phyloP scores from a whole-genome alignment of 2,329 filamentous ascomycete species.

The Cladophialophora carrionii region DNA sequence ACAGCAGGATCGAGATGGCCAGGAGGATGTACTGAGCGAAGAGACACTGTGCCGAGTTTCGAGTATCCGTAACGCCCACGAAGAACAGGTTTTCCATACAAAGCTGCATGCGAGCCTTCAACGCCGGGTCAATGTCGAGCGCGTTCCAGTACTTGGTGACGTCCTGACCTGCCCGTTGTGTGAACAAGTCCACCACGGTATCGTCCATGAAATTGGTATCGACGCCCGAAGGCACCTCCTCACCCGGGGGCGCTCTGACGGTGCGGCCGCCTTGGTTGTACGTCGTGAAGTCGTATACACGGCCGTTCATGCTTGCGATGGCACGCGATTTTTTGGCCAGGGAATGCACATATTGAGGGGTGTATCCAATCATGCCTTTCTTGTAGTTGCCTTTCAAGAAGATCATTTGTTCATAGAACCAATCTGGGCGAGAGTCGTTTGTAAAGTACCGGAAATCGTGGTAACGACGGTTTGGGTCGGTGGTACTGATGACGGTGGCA shows the following conservation, averaged over 20 bases:
- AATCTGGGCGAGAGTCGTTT: constrained; percentile 81
- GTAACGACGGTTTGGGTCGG: constrained; percentile 75
- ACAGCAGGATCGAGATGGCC: constrained; percentile 78
- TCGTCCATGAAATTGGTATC: constrained; percentile 80
- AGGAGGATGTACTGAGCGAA: constrained; percentile 91
- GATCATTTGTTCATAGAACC: constrained; percentile 88
- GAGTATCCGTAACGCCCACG: constrained; percentile 85
- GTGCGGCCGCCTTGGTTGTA: constrained; percentile 77
- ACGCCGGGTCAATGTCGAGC: constrained; percentile 60
- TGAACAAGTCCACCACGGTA: constrained; percentile 75
- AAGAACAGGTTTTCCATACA: constrained; percentile 96
- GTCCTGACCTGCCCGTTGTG: constrained; percentile 73
- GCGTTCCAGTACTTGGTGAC: constrained; percentile 81
- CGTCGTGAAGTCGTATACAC: constrained; percentile 85
- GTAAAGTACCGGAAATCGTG: constrained; percentile 90
- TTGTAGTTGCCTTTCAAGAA: constrained; percentile 76
- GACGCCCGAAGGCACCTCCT: constrained; percentile 52
- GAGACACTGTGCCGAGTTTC: constrained; percentile 80
- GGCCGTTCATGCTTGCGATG: constrained; percentile 76
- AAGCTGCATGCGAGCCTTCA: constrained; percentile 70
- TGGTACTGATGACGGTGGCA: constrained; percentile 64
- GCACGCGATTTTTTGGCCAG: constrained; percentile 66
- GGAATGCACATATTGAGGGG: constrained; percentile 72
- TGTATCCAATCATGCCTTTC: constrained; percentile 86
- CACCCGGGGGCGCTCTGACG: constrained; percentile 60